phyloP scores from a whole-genome alignment of 257 asterid species.

The Coffea canephora region DNA sequence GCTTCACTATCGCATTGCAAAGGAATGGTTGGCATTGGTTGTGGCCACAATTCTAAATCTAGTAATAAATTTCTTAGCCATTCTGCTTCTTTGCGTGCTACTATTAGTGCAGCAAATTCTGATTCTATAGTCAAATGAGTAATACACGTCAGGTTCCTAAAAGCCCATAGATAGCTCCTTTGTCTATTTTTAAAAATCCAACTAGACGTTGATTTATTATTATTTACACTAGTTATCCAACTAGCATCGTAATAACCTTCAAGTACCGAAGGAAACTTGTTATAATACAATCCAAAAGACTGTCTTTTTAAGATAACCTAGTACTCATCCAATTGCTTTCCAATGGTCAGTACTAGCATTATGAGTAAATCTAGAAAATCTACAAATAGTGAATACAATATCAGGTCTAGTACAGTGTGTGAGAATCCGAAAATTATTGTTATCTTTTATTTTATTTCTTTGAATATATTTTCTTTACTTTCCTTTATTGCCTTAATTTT shows the following conservation, averaged over 20 bases:
- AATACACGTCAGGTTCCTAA: background rate
- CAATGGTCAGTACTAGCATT: background rate
- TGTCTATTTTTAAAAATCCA: background rate
- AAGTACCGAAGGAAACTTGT: background rate
- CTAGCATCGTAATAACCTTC: background rate
- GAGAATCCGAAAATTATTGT: no score
- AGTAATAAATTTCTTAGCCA: background rate
- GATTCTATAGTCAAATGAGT: background rate
- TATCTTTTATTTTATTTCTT: no score
- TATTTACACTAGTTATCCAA: background rate
- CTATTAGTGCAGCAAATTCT: background rate
- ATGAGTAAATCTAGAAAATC: background rate
- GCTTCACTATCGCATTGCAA: slow-evolving; percentile 2
- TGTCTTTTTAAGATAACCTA: background rate
- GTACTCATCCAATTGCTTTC: background rate
- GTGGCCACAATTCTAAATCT: background rate
- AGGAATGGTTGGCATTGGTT: background rate
- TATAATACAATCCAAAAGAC: background rate
- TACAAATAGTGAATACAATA: background rate
- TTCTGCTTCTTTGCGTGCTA: background rate
- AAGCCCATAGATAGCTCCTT: background rate
- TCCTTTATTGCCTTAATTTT: no score
- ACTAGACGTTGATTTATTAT: background rate
- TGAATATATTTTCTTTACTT: no score
- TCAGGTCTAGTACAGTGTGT: background rate